phyloP scores from a whole-genome alignment of 495 filamentous ascomycete genomes.

The Thermochaetoides thermophila region DNA sequence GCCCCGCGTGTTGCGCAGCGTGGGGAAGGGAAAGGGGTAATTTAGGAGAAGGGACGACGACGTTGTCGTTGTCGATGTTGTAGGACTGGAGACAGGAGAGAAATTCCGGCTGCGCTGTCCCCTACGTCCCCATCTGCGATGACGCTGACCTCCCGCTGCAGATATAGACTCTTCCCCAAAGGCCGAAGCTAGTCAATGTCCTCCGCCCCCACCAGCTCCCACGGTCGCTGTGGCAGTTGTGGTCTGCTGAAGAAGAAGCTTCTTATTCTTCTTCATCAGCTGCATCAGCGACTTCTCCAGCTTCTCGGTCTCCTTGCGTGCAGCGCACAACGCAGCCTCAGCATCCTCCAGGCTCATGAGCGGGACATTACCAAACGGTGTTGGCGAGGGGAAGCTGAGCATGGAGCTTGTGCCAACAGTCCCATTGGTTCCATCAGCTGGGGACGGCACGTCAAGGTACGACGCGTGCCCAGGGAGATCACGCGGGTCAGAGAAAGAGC shows the following conservation, averaged over 20 bases:
- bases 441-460: slow-evolving; percentile 1
- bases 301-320: slow-evolving; percentile 53
- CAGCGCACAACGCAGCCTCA: slow-evolving; percentile 38
- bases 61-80: too few species aligned
- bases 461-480: slow-evolving; percentile 1
- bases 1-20: too few species aligned
- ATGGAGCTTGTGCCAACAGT: too few species aligned
- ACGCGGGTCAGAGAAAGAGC: slow-evolving; percentile 10
- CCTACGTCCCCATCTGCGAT: neutral
- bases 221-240: neutral
- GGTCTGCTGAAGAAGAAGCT: slow-evolving; percentile 16
- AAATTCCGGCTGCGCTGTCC: neutral
- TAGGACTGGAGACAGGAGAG: too few species aligned
- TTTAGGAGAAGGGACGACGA: too few species aligned
- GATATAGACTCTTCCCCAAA: neutral
- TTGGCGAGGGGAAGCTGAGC: slow-evolving; percentile 5
- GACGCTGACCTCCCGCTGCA: neutral
- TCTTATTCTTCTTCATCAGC: slow-evolving; percentile 46
- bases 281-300: slow-evolving; percentile 52
- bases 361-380: slow-evolving; percentile 30
- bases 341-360: slow-evolving; percentile 44
- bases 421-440: neutral
- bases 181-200: slow-evolving; percentile 19
- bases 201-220: slow-evolving; percentile 4
- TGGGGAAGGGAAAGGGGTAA: too few species aligned